Evolutionary conservation across 2,329 filamentous ascomycete genomes (phyloP), one percentile per base, ranked within the genome.

Genomic region (Alternaria metachromatica): DNA sequence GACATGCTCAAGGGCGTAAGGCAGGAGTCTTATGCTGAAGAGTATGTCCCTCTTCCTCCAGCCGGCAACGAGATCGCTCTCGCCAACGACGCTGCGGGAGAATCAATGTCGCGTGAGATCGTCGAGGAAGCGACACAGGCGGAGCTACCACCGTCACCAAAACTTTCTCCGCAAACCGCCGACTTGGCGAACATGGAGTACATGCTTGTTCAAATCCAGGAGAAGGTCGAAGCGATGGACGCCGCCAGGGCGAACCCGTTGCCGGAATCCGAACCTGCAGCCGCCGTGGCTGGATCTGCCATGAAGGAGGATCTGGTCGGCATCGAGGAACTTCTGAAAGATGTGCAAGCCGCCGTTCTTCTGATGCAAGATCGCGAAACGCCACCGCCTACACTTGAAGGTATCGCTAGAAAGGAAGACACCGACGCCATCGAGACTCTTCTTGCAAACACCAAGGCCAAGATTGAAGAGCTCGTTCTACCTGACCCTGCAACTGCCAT

Each of bases 371-470:
- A 78, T 26, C 73, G 74, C 3, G 75, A 77, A 21, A 60, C 62
- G 3, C 30, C 67, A 12, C 33, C 71, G 6, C 66, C 72, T 9
- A 59, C 59, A 2, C 54, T 81, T 13, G 84, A 86, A 51, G 88
- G 89, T 41, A 78, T 85, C 3, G 89, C 91, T 6, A 89, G 86
- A 30, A 92, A 92, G 76, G 93, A 97, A 69, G 94, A 98, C 71
- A 92, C 94, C 0, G 89, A 95, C 65, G 93, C 93, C 11, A 94
- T 98, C 62, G 95, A 97, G 79, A 96, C 92, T 0, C 89, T 98
- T 53, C 85, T 98, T 12, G 89, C 91, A 45, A 97, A 97, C 77
- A 94, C 94, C 30, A 97, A 97, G 78, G 89, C 90, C 6, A 92
- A 92, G 50, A 84, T 98, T 10, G 95, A 97, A 62, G 94, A 97